A percentile compares a stretch with the other conserved stretches of the same genome.
phyloP scores from a whole-genome alignment of 495 filamentous ascomycete species.

The Penicillium nucicola region DNA sequence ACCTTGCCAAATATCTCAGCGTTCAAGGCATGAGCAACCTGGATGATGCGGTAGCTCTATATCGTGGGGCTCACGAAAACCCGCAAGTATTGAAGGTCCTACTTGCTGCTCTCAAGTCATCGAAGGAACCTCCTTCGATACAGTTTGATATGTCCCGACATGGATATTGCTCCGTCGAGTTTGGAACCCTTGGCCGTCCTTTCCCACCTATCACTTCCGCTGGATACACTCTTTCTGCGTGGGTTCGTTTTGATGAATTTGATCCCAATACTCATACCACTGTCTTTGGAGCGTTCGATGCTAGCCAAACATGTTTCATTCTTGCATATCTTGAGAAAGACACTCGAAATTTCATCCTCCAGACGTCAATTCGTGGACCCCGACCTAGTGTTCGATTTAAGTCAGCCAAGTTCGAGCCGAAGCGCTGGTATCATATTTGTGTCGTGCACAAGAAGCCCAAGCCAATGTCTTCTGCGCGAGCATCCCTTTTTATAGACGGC shows the following conservation, averaged over 20 bases:
- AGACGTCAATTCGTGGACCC: slow-evolving; percentile 85
- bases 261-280: slow-evolving; percentile 86
- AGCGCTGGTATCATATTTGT: slow-evolving; percentile 88
- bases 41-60: slow-evolving; percentile 74
- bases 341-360: slow-evolving; percentile 91
- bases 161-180: slow-evolving; percentile 85
- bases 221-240: slow-evolving; percentile 86
- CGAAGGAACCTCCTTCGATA: slow-evolving; percentile 75
- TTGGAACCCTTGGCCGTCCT: slow-evolving; percentile 72
- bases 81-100: slow-evolving; percentile 67
- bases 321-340: slow-evolving; percentile 93
- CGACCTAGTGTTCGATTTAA: slow-evolving; percentile 93
- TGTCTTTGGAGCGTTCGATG: slow-evolving; percentile 91
- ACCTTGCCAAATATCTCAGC: slow-evolving; percentile 37
- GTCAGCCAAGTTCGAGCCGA: slow-evolving; percentile 66
- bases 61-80: slow-evolving; percentile 61
- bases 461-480: slow-evolving; percentile 73
- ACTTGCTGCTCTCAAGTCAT: slow-evolving; percentile 64
- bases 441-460: slow-evolving; percentile 77
- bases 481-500: slow-evolving; percentile 86
- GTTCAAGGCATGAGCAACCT: slow-evolving; percentile 65
- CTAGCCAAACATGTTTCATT: slow-evolving; percentile 88
- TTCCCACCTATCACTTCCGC: slow-evolving; percentile 76
- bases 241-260: slow-evolving; percentile 84
- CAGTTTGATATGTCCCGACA: slow-evolving; percentile 90